Conservation (phyloP, 192 early-diverging fungal genomes). For the Entomortierella chlamydospora region DNA sequence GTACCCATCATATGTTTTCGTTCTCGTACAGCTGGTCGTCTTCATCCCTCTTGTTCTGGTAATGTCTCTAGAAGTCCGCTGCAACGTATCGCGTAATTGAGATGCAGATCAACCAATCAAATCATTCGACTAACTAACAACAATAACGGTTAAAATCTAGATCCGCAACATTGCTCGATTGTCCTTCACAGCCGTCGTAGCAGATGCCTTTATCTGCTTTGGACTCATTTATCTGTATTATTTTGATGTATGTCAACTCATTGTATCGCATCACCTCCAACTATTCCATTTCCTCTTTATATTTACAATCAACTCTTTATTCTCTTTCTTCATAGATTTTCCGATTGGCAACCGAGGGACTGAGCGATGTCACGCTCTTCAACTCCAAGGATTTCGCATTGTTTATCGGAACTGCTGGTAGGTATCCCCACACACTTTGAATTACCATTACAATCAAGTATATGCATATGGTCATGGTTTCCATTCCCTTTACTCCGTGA, state of each 20-base stretch:
- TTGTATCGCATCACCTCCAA: background rate
- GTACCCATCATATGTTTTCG: constrained; percentile 52
- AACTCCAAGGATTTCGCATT: constrained; percentile 86
- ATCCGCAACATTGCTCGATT: constrained; percentile 93
- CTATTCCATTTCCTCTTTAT: too few relatives aligned
- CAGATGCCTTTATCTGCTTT: constrained; percentile 92
- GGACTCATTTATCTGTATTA: constrained; percentile 89
- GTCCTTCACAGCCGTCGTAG: constrained; percentile 86
- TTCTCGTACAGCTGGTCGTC: constrained; percentile 61
- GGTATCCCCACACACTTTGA: constrained; percentile 51
- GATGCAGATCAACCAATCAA: too few relatives aligned
- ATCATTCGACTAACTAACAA: background rate
- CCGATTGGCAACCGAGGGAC: constrained; percentile 71
- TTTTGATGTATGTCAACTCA: constrained; percentile 65
- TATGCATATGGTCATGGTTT: background rate
- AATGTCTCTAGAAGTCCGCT: background rate
- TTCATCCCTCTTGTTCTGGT: constrained; percentile 65
- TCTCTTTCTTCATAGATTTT: too few relatives aligned
- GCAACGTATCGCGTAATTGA: background rate
- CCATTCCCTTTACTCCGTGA: too few relatives aligned
- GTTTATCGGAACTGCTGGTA: constrained; percentile 96
- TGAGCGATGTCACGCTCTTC: constrained; percentile 78
- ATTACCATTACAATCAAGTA: too few relatives aligned
- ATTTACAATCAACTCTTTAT: too few relatives aligned
- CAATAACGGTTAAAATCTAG: background rate